Conservation (phyloP, 1,284 basidiomycete genomes). For the Pseudozyma hubeiensis region DNA sequence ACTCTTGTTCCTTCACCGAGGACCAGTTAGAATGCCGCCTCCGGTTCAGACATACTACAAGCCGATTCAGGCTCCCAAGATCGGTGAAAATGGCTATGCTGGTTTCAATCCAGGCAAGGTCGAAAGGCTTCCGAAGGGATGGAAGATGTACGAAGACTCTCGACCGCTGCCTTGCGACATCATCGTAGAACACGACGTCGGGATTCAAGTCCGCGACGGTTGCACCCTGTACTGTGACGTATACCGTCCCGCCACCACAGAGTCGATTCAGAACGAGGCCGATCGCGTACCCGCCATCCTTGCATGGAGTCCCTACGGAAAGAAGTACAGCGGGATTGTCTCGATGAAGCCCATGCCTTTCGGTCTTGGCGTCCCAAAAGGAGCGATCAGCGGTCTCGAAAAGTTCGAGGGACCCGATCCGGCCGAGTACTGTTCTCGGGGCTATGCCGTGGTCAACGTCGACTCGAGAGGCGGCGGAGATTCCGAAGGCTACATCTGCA, state of each 20-base stretch:
- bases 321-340: constrained; percentile 24
- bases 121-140: constrained; percentile 9
- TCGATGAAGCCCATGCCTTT: constrained; percentile 17
- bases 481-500: constrained; percentile 40
- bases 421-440: constrained; percentile 50
- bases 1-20: neutral
- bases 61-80: constrained; percentile 4
- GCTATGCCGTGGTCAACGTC: constrained; percentile 59
- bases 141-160: constrained; percentile 7
- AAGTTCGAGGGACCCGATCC: constrained; percentile 66
- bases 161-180: constrained; percentile 26
- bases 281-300: constrained; percentile 49
- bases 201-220: constrained; percentile 57
- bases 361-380: constrained; percentile 28
- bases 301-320: constrained; percentile 59
- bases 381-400: constrained; percentile 48
- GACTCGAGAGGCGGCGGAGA: constrained; percentile 49
- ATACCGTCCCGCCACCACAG: constrained; percentile 41
- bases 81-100: constrained; percentile 12
- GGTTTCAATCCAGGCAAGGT: constrained; percentile 7
- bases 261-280: constrained; percentile 2
- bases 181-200: constrained; percentile 41
- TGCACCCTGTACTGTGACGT: constrained; percentile 52
- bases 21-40: neutral
- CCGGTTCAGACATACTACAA: constrained; percentile 12